Conservation (phyloP, 2,329 filamentous ascomycete species). For the Aspergillus ochraceus region DNA sequence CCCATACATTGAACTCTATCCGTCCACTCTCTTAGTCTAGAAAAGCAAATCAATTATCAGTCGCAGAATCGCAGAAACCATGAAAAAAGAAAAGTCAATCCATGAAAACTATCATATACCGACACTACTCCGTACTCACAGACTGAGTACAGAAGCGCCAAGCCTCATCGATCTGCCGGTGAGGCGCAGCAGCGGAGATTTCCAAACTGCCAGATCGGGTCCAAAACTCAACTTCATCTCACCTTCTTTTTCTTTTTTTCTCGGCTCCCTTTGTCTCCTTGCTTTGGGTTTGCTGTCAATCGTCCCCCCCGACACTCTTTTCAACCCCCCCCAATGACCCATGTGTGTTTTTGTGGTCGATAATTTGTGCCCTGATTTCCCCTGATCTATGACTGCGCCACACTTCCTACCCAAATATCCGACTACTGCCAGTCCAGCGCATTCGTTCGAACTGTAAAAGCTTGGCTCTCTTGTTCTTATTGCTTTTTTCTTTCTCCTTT, state of each 20-base stretch:
- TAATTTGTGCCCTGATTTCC: background rate
- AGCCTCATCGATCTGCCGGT: slow-evolving; percentile 5
- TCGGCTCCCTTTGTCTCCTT: background rate
- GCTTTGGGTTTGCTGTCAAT: background rate
- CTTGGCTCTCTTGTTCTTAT: background rate
- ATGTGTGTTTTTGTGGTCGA: background rate
- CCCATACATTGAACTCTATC: too few species aligned
- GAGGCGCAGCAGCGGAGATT: slow-evolving; percentile 8
- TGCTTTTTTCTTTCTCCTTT: background rate
- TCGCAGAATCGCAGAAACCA: too few species aligned
- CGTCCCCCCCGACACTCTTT: background rate
- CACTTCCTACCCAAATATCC: background rate
- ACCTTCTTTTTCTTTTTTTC: background rate
- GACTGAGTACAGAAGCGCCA: background rate
- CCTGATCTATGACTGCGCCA: background rate
- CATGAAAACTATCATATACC: too few species aligned
- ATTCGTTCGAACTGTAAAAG: background rate
- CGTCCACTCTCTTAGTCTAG: too few species aligned
- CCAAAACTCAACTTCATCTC: slow-evolving; percentile 4
- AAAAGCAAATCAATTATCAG: too few species aligned
- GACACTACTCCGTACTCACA: too few species aligned
- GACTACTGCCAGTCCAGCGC: background rate
- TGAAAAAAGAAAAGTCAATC: too few species aligned
- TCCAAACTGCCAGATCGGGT: background rate
- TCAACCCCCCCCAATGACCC: background rate